A percentile compares a stretch with the other conserved stretches of the same genome.
phyloP scores from a whole-genome alignment of 164 flowering plant genomes.

The Tinospora cordifolia region DNA sequence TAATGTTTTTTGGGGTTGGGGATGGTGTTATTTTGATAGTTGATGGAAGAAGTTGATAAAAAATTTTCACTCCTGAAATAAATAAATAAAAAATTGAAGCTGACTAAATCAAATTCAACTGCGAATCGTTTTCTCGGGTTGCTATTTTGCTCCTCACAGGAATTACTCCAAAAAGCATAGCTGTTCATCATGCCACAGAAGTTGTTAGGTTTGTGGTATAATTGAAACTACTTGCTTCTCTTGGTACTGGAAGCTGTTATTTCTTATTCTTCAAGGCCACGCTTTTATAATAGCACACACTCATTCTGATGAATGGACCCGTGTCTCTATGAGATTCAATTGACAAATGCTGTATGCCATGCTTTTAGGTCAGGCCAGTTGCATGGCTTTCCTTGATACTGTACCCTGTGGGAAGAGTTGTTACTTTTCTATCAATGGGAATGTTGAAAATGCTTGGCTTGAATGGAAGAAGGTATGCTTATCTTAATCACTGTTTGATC shows the following conservation, averaged over 20 bases:
- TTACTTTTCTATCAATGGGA: conserved; percentile 85
- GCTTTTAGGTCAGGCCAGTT: conserved; percentile 91
- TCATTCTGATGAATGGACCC: neutral
- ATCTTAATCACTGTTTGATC: neutral
- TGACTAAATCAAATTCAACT: neutral
- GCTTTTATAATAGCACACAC: neutral
- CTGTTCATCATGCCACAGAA: conserved; percentile 92
- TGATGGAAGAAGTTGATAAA: no score
- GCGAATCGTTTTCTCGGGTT: conserved; percentile 44
- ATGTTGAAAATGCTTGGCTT: conserved; percentile 88
- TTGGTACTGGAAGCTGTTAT: neutral
- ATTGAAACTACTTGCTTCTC: conserved; percentile 8
- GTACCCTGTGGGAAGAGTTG: conserved; percentile 97
- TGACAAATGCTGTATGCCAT: conserved; percentile 20
- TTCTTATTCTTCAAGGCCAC: neutral
- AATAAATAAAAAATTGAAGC: neutral
- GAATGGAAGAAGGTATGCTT: conserved; percentile 77
- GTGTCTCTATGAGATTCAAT: conserved; percentile 2
- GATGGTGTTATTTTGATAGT: no score
- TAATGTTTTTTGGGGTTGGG: no score
- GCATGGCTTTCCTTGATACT: conserved; percentile 96
- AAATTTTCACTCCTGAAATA: neutral
- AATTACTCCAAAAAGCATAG: conserved; percentile 96
- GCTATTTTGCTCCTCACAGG: conserved; percentile 92
- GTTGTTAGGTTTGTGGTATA: conserved; percentile 98